Evolutionary conservation across 345 rosid genomes (phyloP).

Genomic region (Heritiera fomes): DNA sequence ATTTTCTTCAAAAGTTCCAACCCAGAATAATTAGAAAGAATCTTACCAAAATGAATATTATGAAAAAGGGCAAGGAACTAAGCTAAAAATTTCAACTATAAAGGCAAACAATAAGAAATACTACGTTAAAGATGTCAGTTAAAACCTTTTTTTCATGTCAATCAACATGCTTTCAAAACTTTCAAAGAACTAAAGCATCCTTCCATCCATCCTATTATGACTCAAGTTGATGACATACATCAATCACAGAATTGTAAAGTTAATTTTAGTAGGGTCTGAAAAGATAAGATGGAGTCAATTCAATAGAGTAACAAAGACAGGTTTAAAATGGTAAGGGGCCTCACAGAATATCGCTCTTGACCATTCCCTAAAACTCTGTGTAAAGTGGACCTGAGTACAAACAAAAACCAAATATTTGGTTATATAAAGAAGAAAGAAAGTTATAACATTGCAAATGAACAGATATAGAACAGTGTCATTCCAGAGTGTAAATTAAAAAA

Average conservation of each 20-base stretch:
- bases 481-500: not conserved
- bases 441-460: not conserved
- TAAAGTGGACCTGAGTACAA: conserved; percentile 69
- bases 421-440: not conserved
- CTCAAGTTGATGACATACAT: not conserved
- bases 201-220: not conserved
- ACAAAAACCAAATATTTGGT: conserved; percentile 7
- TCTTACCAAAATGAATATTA: not conserved
- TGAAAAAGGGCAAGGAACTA: no score
- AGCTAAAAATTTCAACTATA: not conserved
- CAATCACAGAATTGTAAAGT: not conserved
- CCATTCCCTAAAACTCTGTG: conserved; percentile 88
- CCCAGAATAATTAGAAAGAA: no score
- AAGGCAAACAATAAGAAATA: not conserved
- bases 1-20: no score
- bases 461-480: not conserved
- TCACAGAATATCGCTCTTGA: conserved; percentile 83
- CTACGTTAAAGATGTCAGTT: not conserved
- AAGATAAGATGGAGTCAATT: not conserved
- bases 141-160: not conserved
- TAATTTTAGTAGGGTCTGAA: not conserved
- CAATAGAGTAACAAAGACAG: not conserved
- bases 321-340: conserved; percentile 9
- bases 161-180: not conserved
- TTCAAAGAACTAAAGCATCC: not conserved